Evolutionary conservation across 495 filamentous ascomycete species (phyloP).

Genomic region (Neohortaea acidophila): DNA sequence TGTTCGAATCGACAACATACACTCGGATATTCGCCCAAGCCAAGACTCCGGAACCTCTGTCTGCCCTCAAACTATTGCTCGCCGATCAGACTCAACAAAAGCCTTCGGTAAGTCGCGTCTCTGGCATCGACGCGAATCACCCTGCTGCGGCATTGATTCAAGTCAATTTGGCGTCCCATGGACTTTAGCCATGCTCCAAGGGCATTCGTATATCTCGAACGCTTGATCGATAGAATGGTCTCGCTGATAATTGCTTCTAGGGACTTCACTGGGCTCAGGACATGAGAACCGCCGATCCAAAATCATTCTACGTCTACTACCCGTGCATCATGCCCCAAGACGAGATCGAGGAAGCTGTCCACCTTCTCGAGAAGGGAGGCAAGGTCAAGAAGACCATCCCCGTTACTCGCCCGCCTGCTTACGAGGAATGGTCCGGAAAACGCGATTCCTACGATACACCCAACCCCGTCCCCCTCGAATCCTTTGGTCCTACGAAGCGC

Average conservation of each 20-base stretch:
- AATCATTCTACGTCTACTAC: constrained; percentile 20
- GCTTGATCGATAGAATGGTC: no score
- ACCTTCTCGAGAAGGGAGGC: constrained; percentile 1
- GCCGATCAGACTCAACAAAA: constrained; percentile 10
- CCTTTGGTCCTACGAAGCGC: constrained; percentile 10
- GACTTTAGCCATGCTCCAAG: no score
- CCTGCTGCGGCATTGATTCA: constrained; percentile 14
- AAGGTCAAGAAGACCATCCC: constrained; percentile 17
- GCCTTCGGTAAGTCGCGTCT: constrained; percentile 4
- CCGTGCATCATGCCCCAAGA: constrained; percentile 11
- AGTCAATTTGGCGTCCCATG: no score
- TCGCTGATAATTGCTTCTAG: no score
- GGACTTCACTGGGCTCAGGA: constrained; percentile 16
- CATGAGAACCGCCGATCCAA: constrained; percentile 19
- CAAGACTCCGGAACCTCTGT: constrained; percentile 3
- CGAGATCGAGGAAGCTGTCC: constrained; percentile 8
- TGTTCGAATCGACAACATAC: constrained; percentile 11
- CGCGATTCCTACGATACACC: constrained; percentile 9
- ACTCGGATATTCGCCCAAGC: constrained; percentile 17
- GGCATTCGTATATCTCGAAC: background rate
- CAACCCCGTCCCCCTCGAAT: background rate
- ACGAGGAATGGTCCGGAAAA: constrained; percentile 7
- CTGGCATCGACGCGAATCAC: constrained; percentile 5
- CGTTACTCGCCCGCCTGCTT: constrained; percentile 25
- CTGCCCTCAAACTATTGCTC: constrained; percentile 5